phyloP scores from a whole-genome alignment of 306 rosid species.

The Trifolium fragiferum region DNA sequence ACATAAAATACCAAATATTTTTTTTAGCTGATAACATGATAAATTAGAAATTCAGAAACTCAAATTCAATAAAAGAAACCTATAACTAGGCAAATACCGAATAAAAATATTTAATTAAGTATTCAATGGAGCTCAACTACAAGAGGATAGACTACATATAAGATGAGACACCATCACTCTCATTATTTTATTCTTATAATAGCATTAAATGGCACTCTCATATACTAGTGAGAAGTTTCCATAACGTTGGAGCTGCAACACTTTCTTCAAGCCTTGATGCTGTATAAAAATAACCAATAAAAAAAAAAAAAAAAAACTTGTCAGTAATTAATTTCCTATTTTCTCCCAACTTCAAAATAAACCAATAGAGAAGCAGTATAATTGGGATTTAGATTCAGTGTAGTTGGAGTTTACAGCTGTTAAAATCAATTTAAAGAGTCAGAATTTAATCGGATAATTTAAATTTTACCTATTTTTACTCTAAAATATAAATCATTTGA shows the following conservation, averaged over 20 bases:
- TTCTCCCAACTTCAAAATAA: not conserved
- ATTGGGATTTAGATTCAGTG: too few relatives aligned
- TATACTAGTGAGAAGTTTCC: constrained; percentile 8
- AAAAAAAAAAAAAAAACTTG: not conserved
- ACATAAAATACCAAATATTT: too few relatives aligned
- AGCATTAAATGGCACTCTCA: not conserved
- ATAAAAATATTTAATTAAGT: not conserved
- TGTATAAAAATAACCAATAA: not conserved
- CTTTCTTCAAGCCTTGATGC: not conserved
- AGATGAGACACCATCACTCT: not conserved
- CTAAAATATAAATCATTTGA: not conserved
- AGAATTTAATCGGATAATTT: too few relatives aligned
- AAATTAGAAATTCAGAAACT: too few relatives aligned
- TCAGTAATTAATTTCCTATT: not conserved
- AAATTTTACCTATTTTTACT: too few relatives aligned
- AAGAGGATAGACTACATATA: not conserved
- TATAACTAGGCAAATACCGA: not conserved
- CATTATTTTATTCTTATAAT: not conserved
- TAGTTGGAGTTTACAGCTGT: too few relatives aligned
- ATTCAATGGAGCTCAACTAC: not conserved
- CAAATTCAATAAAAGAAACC: not conserved
- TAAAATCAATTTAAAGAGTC: too few relatives aligned
- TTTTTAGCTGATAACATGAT: not conserved
- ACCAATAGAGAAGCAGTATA: too few relatives aligned
- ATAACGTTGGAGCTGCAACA: not conserved